These are phyloP conservation scores for Candida sanyaensis DNA, from an alignment of 1,139 yeast genomes.

Conservation along the genomic window DNA sequence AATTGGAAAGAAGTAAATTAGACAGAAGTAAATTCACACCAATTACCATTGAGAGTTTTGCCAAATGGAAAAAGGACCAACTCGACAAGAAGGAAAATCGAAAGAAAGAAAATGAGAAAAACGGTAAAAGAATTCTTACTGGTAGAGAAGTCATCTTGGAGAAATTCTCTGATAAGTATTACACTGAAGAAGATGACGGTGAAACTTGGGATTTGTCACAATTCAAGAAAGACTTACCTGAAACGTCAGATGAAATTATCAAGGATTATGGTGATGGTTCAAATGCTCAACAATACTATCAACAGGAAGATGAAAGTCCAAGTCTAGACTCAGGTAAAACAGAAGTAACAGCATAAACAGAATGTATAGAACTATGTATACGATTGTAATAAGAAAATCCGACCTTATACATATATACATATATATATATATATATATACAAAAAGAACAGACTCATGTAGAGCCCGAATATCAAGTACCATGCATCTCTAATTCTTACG, in stretches of 20 bases:
- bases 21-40: conserved; percentile 83
- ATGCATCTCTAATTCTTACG: conserved; percentile 3
- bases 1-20: conserved; percentile 85
- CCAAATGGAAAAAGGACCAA: conserved; percentile 79
- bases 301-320: conserved; percentile 13
- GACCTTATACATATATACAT: neutral
- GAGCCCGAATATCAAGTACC: neutral
- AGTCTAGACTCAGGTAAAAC: conserved; percentile 5
- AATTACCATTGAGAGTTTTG: conserved; percentile 80
- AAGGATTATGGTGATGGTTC: conserved; percentile 59
- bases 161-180: conserved; percentile 66
- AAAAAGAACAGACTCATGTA: neutral
- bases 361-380: neutral
- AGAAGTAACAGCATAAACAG: conserved; percentile 6
- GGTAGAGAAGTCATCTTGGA: conserved; percentile 84
- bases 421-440: too few species aligned
- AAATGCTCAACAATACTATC: conserved; percentile 25
- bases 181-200: conserved; percentile 49
- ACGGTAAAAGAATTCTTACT: conserved; percentile 53
- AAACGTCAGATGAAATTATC: conserved; percentile 36
- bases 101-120: conserved; percentile 53
- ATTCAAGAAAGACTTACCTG: conserved; percentile 52
- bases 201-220: conserved; percentile 74
- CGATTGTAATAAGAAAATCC: neutral
- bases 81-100: conserved; percentile 61